These are phyloP conservation scores for Tolypocladium cylindrosporum DNA, from an alignment of 2,329 filamentous ascomycete species.

Conservation along the genomic window DNA sequence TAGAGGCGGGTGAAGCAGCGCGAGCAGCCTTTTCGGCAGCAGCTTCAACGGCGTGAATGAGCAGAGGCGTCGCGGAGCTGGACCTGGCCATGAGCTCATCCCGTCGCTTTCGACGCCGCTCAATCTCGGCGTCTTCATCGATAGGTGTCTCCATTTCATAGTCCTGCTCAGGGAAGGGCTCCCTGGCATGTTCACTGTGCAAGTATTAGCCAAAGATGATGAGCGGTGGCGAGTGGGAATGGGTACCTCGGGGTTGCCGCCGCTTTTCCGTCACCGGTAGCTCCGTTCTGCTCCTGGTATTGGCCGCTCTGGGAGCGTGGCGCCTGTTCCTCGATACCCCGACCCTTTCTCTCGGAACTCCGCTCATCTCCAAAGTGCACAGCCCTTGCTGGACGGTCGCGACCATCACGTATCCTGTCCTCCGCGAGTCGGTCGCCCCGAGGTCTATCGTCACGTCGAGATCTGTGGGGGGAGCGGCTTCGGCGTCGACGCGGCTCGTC, in stretches of 20 bases:
- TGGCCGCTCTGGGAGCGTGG: neutral
- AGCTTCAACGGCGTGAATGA: constrained; percentile 63
- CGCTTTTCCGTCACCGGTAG: neutral
- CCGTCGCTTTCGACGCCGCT: constrained; percentile 73
- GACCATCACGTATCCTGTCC: constrained; percentile 9
- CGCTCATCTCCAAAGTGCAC: neutral
- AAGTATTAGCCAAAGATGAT: neutral
- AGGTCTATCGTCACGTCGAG: constrained; percentile 25
- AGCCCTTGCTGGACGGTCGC: neutral
- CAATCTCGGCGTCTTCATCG: constrained; percentile 75
- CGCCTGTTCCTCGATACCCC: neutral
- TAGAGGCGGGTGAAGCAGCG: constrained; percentile 43
- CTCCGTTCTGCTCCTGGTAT: neutral
- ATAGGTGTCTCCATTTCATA: constrained; percentile 49
- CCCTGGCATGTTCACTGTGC: constrained; percentile 8
- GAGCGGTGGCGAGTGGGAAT: neutral
- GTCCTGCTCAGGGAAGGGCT: constrained; percentile 28
- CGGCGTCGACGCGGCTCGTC: constrained; percentile 48
- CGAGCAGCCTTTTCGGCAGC: constrained; percentile 45
- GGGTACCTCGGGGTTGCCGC: neutral
- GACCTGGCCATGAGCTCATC: constrained; percentile 82
- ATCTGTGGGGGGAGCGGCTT: constrained; percentile 38
- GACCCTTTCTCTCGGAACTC: neutral
- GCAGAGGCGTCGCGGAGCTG: constrained; percentile 60
- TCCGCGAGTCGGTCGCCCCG: constrained; percentile 22